These are phyloP conservation scores for Clathrospora elynae DNA, from an alignment of 2,329 filamentous ascomycete species.

Conservation along the genomic window DNA sequence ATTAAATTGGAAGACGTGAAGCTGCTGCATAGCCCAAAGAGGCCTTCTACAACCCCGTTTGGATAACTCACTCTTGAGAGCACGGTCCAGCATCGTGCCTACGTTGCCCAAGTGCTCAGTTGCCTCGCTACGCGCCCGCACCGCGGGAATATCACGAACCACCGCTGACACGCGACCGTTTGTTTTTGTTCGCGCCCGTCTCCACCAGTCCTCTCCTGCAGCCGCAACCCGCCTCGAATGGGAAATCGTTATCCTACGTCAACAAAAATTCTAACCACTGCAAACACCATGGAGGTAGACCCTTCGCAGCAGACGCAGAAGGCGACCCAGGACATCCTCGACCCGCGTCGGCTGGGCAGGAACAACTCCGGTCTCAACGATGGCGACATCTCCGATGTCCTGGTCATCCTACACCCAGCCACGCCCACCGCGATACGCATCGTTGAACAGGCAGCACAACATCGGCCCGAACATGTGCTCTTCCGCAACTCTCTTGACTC, in stretches of 20 bases:
- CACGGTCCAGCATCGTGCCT: constrained; percentile 9
- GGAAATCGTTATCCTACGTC: neutral
- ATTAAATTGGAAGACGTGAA: constrained; percentile 27
- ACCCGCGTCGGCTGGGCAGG: constrained; percentile 77
- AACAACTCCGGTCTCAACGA: constrained; percentile 83
- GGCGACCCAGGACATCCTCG: constrained; percentile 78
- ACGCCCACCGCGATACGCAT: constrained; percentile 74
- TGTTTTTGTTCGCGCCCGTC: neutral
- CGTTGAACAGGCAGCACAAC: constrained; percentile 61
- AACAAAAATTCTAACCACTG: neutral
- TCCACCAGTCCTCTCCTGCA: neutral
- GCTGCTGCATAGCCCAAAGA: neutral
- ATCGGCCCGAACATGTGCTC: constrained; percentile 65
- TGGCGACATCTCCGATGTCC: constrained; percentile 83
- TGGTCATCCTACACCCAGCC: constrained; percentile 84
- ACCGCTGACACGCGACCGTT: neutral
- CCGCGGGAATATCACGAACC: constrained; percentile 1
- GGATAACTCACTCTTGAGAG: constrained; percentile 1
- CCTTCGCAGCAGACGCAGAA: constrained; percentile 57
- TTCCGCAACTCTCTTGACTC: constrained; percentile 50
- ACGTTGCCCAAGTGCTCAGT: constrained; percentile 9
- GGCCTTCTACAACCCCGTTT: constrained; percentile 2
- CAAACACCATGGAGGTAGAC: constrained; percentile 23
- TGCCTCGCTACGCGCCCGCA: constrained; percentile 5
- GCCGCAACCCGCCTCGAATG: neutral